Base-by-base conservation (phyloP, 1,139 yeast genomes). In the Meyerozyma carpophila region DNA sequence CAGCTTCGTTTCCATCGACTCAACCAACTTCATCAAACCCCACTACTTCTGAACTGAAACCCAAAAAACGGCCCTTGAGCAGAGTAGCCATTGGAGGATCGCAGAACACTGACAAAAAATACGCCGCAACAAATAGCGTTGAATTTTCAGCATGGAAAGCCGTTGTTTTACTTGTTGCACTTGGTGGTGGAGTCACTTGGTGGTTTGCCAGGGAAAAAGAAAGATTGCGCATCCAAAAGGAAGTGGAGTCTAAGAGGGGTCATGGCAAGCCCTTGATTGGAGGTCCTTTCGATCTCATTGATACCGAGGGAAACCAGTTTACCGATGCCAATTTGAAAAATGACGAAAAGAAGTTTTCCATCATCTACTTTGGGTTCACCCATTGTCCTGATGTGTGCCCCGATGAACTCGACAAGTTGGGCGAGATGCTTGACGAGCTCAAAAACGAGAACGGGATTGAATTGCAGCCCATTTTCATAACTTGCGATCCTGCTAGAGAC, bases 341-440 rank as follows among this genome's bases (percentile, higher is more conserved):
- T 39, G 63, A 67, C 45, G 49, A 64, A 3, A 68, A 66, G 50
- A 82, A 79, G 61, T 93, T 88, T 62, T 79, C 90, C 10, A 71
- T 93, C 43, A 63, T 93, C 14, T 93, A 93, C 65, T 93, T 93
- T 66, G 98, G 98, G 0, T 93, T 93, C 69, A 86, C 96, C 5
- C 91, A 90, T 66, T 93, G 98, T 66, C 98, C 98, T 7, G 98
- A 93, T 64, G 90, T 93, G 43, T 93, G 98, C 64, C 98, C 98
- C 8, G 98, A 93, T 61, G 98, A 93, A 63, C 76, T 93, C 50
- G 98, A 93, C 61, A 89, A 91, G 59, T 74, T 93, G 62, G 88
- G 95, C 2, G 75, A 79, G 29, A 87, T 94, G 78, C 66, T 93
- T 52, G 78, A 82, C 43, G 78, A 73, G 21, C 70, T 87, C 56